phyloP scores from a whole-genome alignment of 2,329 filamentous ascomycete species.

The Aspergillus neoniger region DNA sequence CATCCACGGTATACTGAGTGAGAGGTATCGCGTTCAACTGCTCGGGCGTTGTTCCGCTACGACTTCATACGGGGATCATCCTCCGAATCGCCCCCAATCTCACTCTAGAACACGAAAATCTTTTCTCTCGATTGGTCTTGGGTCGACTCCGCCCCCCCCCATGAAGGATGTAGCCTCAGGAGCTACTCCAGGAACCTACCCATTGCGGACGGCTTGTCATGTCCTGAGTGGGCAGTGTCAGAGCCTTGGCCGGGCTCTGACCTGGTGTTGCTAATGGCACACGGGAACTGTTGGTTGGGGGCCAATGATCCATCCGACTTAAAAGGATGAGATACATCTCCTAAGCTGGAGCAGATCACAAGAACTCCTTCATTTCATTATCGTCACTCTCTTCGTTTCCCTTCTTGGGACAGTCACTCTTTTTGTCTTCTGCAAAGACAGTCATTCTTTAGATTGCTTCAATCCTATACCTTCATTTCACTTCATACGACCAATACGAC shows the following conservation, averaged over 20 bases:
- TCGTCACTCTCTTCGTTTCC: background rate
- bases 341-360: background rate
- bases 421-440: slow-evolving; percentile 1
- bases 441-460: background rate
- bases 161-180: background rate
- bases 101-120: slow-evolving; percentile 2
- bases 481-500: background rate
- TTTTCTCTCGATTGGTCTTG: background rate
- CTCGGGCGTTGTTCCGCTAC: background rate
- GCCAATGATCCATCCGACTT: slow-evolving; percentile 1
- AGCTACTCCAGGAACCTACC: background rate
- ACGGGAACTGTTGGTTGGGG: slow-evolving; percentile 4
- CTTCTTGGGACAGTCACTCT: slow-evolving; percentile 1
- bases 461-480: background rate
- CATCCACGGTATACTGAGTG: background rate
- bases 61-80: background rate
- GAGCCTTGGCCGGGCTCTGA: background rate
- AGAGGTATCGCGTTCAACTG: background rate
- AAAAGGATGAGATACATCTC: background rate
- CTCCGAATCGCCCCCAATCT: slow-evolving; percentile 6
- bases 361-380: background rate
- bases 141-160: slow-evolving; percentile 4
- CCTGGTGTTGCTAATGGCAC: background rate
- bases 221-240: background rate
- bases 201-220: background rate